phyloP scores from a whole-genome alignment of 169 alveolate species.

The Plasmodium berghei region DNA sequence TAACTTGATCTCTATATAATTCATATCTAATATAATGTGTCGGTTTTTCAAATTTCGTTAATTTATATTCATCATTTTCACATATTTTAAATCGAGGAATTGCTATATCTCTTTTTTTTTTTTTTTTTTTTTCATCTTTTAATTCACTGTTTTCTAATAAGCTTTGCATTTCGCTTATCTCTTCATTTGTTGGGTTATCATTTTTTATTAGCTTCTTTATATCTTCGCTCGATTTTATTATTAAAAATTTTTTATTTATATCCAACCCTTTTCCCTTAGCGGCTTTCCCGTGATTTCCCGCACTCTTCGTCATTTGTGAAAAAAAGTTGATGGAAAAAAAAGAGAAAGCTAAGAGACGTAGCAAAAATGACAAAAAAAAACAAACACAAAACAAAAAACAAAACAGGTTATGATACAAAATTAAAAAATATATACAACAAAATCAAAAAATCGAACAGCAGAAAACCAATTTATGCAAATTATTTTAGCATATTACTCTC shows the following conservation, averaged over 20 bases:
- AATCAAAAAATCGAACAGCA: too few relatives aligned
- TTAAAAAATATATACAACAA: too few relatives aligned
- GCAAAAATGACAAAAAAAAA: too few relatives aligned
- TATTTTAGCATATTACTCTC: too few relatives aligned
- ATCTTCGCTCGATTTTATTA: constrained; percentile 52
- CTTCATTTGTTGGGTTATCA: constrained; percentile 60
- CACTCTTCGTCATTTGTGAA: constrained; percentile 39
- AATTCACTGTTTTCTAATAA: constrained; percentile 39
- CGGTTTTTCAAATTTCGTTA: constrained; percentile 80
- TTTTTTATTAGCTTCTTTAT: constrained; percentile 54
- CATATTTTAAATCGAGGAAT: constrained; percentile 74
- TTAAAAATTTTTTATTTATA: constrained; percentile 34
- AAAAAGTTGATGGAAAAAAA: not conserved
- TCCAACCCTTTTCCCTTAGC: constrained; percentile 31
- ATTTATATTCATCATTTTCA: constrained; percentile 54
- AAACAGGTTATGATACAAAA: too few relatives aligned
- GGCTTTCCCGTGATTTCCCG: not conserved
- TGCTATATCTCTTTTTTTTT: constrained; percentile 60
- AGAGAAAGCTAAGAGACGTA: constrained; percentile 2
- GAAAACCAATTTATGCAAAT: too few relatives aligned
- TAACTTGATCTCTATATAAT: constrained; percentile 85
- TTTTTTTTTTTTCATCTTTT: constrained; percentile 56
- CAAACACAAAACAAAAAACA: too few relatives aligned
- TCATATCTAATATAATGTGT: constrained; percentile 87
- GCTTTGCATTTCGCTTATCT: constrained; percentile 16